Base-by-base conservation (phyloP, 1,284 basidiomycete genomes). In the Bjerkandera adusta region DNA sequence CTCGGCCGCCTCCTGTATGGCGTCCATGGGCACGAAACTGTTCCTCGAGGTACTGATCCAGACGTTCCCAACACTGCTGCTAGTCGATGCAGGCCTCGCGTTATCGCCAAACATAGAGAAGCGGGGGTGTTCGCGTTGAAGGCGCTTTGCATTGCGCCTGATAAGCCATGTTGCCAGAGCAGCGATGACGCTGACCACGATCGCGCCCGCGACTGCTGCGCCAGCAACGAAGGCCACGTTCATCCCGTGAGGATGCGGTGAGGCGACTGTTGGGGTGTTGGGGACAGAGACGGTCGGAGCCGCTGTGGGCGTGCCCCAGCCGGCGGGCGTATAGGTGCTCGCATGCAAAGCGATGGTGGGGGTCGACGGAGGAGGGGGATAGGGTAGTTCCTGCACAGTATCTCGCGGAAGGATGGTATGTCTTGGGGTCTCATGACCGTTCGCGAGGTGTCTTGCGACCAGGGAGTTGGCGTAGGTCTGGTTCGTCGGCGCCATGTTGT, bases 261-360 rank as follows among this genome's bases (percentile, higher is more conserved):
- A 30, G 26, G 47, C 20, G 4, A 18, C 33, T 10, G n/a, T 16
- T 11, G 43, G 43, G 30, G 12, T 39, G 26, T 32, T 18, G n/a
- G 16, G 8, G 29, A 8, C 5, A 12, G 38, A 10, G 15, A 33
- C 15, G n/a, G 37, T 21, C 20, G 49, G 20, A 4, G 43, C 11
- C 3, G 33, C 22, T 26, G 35, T 21, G 25, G 47, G 20, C 6
- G 49, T 18, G 20, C 42, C 30, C 20, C 12, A n/a, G 20, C 12
- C 24, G 33, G n/a, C 30, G 16, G 36, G 34, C 4, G 50, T 15
- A 5, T 50, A n/a, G 15, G 43, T 52, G n/a, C 45, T 36, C 15
- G 53, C 53, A 32, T 55, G 53, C 10, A 55, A 44, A 18, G 42
- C 26, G 18, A 47, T 27, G 16, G 45, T 46, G 11, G 53, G 46